Evolutionary conservation across 768 basidiomycete genomes (phyloP), one percentile per base, ranked within the genome.

Genomic region (Macrolepiota dolichaula): DNA sequence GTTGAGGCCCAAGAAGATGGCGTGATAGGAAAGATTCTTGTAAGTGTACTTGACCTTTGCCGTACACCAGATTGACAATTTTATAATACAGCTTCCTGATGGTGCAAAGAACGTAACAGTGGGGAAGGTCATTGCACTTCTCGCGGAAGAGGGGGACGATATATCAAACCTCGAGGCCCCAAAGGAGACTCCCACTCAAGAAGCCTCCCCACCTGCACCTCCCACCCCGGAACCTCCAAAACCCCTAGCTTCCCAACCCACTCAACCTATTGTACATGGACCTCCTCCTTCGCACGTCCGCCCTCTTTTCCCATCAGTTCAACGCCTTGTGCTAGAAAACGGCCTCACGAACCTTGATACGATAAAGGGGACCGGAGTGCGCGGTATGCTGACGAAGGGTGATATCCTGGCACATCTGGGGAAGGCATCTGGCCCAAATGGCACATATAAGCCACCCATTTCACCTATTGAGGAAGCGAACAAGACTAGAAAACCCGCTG

Each of bases 1-100:
- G 96, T 99, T 6, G 97, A 99, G 76, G 95, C 97, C 13, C 96
- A 96, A 74, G 96, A 98, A 32, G 96, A 98, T 68, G 97, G 97
- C 64, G 74, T 98, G 15, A 75, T 99, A 70, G 96, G 90, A 58
- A 98, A 93, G 79, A 96, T 98, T 64, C 66, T 99, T 68, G 95
- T 95, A 69, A 56, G 89, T 76, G 35, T 42, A 44, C 29, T 22
- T 42, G 22, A 27, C 50, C 19, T 35, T 4, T 40, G 40, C 25
- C 46, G 42, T 5, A 24, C 38, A 10, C 53, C n/a, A 13, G 15
- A 35, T 51, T 62, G 36, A 57, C 52, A 22, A 12, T 37, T 36
- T 22, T 32, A 17, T 10, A 17, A 55, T 46, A 12, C 56, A 73
- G 73, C 69, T 71, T 42, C 80, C 79, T 32, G 91, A 93, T 53